A percentile compares a stretch with the other conserved stretches of the same genome.
Conservation (phyloP, 2,329 filamentous ascomycete genomes). For the Talaromyces piceae region DNA sequence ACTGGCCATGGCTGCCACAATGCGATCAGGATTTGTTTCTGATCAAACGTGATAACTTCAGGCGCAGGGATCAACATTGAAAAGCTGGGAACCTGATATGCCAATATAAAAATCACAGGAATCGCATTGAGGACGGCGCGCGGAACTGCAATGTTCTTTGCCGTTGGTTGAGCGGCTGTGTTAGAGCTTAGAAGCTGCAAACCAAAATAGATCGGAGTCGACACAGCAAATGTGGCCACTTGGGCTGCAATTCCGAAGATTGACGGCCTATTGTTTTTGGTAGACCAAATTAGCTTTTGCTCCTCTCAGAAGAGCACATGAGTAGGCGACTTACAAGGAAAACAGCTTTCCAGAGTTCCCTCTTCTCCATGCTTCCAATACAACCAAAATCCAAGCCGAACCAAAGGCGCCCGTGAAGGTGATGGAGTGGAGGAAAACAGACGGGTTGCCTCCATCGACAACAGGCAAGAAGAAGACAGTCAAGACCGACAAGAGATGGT, state of each 20-base stretch:
- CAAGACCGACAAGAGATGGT: slow-evolving; percentile 24
- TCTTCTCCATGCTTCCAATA: slow-evolving; percentile 38
- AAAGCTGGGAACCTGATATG: slow-evolving; percentile 39
- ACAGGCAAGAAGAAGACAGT: slow-evolving; percentile 35
- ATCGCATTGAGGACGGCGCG: slow-evolving; percentile 28
- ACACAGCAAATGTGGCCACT: slow-evolving; percentile 38
- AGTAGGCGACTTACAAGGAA: slow-evolving; percentile 32
- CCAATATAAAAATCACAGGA: slow-evolving; percentile 35
- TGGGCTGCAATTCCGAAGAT: slow-evolving; percentile 38
- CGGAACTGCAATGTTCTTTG: slow-evolving; percentile 26
- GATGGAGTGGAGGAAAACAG: slow-evolving; percentile 29
- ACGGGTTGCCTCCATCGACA: slow-evolving; percentile 31
- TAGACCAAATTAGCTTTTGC: slow-evolving; percentile 9
- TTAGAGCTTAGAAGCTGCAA: slow-evolving; percentile 39
- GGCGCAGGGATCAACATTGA: slow-evolving; percentile 40
- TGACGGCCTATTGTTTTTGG: slow-evolving; percentile 19
- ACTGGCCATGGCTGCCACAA: slow-evolving; percentile 47
- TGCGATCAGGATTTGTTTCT: slow-evolving; percentile 43
- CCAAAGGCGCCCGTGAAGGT: slow-evolving; percentile 36
- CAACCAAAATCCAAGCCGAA: slow-evolving; percentile 36
- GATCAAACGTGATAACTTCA: slow-evolving; percentile 27
- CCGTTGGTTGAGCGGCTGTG: slow-evolving; percentile 28
- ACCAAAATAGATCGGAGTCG: slow-evolving; percentile 37
- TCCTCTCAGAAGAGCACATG: not conserved
- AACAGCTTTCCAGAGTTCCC: slow-evolving; percentile 37